phyloP scores from a whole-genome alignment of 2,329 filamentous ascomycete species.

The Sphaerulina musiva region DNA sequence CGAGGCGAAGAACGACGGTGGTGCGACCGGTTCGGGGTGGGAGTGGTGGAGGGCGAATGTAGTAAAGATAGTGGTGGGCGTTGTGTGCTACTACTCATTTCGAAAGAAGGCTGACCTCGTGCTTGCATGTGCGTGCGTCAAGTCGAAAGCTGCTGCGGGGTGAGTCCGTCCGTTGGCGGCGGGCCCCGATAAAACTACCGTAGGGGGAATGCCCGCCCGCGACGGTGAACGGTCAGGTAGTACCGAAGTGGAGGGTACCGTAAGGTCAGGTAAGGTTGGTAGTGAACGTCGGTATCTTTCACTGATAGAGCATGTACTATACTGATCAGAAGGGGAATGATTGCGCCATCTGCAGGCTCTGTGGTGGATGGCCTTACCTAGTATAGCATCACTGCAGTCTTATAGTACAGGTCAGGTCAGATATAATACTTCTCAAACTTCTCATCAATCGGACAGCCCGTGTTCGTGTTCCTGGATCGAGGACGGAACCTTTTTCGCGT shows the following conservation, averaged over 20 bases:
- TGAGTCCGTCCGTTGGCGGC: neutral
- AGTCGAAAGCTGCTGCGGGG: neutral
- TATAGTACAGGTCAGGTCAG: neutral
- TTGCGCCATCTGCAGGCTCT: constrained; percentile 1
- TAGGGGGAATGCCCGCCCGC: neutral
- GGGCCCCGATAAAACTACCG: too few species aligned
- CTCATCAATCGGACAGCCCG: constrained; percentile 4
- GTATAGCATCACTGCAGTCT: too few species aligned
- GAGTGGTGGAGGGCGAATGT: constrained; percentile 1
- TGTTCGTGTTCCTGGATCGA: neutral
- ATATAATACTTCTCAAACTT: constrained; percentile 5
- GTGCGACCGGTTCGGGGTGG: constrained; percentile 8
- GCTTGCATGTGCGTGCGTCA: constrained; percentile 8
- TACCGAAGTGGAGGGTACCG: neutral
- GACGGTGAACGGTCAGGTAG: neutral
- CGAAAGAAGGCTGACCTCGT: constrained; percentile 13
- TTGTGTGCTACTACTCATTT: constrained; percentile 15
- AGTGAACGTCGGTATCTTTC: neutral
- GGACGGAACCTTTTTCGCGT: constrained; percentile 3
- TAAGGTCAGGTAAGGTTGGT: too few species aligned
- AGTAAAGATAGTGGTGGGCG: constrained; percentile 5
- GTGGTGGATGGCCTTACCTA: neutral
- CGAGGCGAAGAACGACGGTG: constrained; percentile 4
- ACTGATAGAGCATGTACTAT: neutral
- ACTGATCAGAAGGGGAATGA: constrained; percentile 1